These are phyloP conservation scores for Eucalyptus urophylla DNA, from an alignment of 345 rosid genomes.

Conservation along the genomic window DNA sequence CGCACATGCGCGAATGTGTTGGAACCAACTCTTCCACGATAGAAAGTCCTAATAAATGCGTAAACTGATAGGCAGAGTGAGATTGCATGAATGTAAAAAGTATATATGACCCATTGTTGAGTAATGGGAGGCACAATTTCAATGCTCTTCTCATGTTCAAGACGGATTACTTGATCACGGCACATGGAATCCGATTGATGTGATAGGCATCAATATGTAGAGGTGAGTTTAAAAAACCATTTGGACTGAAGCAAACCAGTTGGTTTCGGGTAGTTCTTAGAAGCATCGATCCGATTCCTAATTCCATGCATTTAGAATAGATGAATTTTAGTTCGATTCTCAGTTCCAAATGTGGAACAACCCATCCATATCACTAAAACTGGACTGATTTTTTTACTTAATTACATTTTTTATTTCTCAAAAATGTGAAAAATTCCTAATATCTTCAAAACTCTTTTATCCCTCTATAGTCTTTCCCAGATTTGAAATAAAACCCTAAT, in stretches of 20 bases:
- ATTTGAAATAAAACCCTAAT: not conserved
- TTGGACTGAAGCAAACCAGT: rapidly evolving
- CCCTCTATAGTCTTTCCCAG: no score
- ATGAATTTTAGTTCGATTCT: no score
- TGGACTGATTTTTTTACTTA: no score
- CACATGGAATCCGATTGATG: not conserved
- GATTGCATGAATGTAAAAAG: no score
- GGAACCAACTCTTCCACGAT: not conserved
- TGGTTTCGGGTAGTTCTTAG: no score
- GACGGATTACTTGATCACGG: not conserved
- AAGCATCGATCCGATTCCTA: rapidly evolving
- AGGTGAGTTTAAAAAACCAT: not conserved
- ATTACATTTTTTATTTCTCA: no score
- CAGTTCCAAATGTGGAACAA: rapidly evolving
- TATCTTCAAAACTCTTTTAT: not conserved
- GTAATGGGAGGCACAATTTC: not conserved
- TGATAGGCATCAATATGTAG: not conserved
- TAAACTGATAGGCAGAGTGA: not conserved
- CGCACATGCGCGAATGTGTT: rapidly evolving
- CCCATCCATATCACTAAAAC: rapidly evolving
- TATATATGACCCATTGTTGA: not conserved
- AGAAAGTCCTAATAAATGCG: no score
- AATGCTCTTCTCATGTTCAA: not conserved
- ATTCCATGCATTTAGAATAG: no score
- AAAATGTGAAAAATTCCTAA: no score